Evolutionary conservation across 768 basidiomycete species (phyloP).

Genomic region (Cubamyces sp.): DNA sequence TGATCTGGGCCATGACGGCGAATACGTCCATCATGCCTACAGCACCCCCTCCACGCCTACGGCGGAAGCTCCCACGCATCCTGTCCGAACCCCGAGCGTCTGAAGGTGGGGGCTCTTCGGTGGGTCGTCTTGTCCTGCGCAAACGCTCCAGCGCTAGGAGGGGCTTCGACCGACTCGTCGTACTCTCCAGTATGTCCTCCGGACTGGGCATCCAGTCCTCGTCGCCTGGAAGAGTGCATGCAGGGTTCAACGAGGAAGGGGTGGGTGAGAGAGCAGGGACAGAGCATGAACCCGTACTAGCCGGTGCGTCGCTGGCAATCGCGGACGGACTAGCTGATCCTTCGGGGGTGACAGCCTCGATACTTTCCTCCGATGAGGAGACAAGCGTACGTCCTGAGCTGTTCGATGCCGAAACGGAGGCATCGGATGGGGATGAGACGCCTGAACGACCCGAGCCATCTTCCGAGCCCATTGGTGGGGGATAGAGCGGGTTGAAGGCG

Average conservation of each 20-base stretch:
- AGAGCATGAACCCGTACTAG: not conserved
- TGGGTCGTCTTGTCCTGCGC: conserved; percentile 47
- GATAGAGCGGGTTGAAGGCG: conserved; percentile 69
- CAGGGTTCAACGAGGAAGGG: conserved; percentile 8
- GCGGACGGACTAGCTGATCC: conserved; percentile 4
- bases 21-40: conserved; percentile 81
- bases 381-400: conserved; percentile 35
- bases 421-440: conserved; percentile 34
- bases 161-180: conserved; percentile 68
- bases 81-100: conserved; percentile 2
- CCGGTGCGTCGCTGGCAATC: not conserved
- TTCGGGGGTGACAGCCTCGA: conserved; percentile 23
- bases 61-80: conserved; percentile 20
- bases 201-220: conserved; percentile 50
- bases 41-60: conserved; percentile 28
- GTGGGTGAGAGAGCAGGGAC: conserved; percentile 6
- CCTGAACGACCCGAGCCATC: conserved; percentile 26
- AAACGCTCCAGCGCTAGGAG: conserved; percentile 72
- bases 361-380: conserved; percentile 23
- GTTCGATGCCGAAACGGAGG: conserved; percentile 23
- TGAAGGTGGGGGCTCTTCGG: conserved; percentile 1
- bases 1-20: conserved; percentile 76
- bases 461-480: conserved; percentile 33
- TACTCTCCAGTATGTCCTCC: conserved; percentile 71
- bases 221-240: conserved; percentile 29